Conservation (phyloP, 2,329 filamentous ascomycete species). For the Alternaria hordeiaustralica region DNA sequence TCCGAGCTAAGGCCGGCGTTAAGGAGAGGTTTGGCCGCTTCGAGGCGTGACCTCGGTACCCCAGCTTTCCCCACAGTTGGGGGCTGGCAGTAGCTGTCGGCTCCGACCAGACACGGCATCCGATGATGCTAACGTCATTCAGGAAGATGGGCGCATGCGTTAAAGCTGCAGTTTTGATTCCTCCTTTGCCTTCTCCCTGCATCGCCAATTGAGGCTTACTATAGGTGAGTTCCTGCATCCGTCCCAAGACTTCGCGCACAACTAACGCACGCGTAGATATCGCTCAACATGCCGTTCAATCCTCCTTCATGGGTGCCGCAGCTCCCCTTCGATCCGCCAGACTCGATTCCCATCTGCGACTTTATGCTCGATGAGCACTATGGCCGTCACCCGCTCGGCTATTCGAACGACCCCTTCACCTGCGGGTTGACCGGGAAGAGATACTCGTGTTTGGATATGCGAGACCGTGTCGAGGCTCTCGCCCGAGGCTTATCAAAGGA, state of each 20-base stretch:
- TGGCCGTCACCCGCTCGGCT: slow-evolving; percentile 68
- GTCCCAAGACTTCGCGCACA: background rate
- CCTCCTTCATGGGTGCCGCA: slow-evolving; percentile 67
- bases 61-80: slow-evolving; percentile 20
- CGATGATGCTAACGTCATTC: slow-evolving; percentile 6
- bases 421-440: slow-evolving; percentile 76
- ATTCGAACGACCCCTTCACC: slow-evolving; percentile 74
- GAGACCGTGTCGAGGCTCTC: slow-evolving; percentile 69
- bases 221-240: background rate
- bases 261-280: background rate
- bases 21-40: slow-evolving; percentile 5
- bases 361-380: slow-evolving; percentile 78
- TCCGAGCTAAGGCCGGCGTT: background rate
- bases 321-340: slow-evolving; percentile 70
- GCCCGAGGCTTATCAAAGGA: slow-evolving; percentile 73
- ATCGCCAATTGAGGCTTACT: slow-evolving; percentile 1
- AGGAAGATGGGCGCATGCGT: background rate
- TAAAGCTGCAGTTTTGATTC: background rate
- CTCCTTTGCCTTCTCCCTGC: background rate
- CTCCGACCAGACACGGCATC: slow-evolving; percentile 1
- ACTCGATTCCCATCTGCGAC: slow-evolving; percentile 74
- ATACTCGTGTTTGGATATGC: slow-evolving; percentile 68
- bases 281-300: slow-evolving; percentile 58
- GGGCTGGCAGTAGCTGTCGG: slow-evolving; percentile 2
- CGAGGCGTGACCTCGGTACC: slow-evolving; percentile 19